Evolutionary conservation across 2,329 filamentous ascomycete genomes (phyloP).

Genomic region (Escovopsis sp.): DNA sequence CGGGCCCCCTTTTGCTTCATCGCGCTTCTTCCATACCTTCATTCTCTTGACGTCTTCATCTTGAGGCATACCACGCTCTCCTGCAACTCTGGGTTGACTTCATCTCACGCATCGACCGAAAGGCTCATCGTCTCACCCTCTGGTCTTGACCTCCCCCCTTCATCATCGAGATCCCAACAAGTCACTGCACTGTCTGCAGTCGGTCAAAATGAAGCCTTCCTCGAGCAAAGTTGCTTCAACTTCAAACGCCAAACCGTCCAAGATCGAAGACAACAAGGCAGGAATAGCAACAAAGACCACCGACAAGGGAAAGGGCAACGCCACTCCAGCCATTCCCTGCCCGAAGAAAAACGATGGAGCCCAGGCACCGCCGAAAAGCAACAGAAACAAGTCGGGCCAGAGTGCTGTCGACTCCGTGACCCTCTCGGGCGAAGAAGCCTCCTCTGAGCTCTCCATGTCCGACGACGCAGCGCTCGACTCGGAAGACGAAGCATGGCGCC

Average conservation of each 20-base stretch:
- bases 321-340: background rate
- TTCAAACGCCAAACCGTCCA: background rate
- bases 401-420: conserved; percentile 5
- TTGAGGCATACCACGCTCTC: no score
- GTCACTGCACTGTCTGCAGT: no score
- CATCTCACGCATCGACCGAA: no score
- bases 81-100: no score
- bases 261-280: no score
- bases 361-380: background rate
- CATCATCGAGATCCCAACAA: no score
- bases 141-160: no score
- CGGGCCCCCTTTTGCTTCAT: no score
- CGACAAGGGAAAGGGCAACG: background rate
- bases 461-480: conserved; percentile 6
- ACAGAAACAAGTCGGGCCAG: background rate
- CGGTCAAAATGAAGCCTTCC: no score
- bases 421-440: conserved; percentile 15
- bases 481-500: conserved; percentile 9
- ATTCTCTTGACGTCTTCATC: no score
- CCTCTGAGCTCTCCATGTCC: conserved; percentile 12
- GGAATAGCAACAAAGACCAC: background rate
- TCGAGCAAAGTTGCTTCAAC: background rate
- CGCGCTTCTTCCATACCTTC: no score
- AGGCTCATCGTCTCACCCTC: no score
- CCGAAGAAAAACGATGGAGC: background rate